These are phyloP conservation scores for Ceratobasidium sp. DNA, from an alignment of 1,284 basidiomycete genomes.

Conservation along the genomic window DNA sequence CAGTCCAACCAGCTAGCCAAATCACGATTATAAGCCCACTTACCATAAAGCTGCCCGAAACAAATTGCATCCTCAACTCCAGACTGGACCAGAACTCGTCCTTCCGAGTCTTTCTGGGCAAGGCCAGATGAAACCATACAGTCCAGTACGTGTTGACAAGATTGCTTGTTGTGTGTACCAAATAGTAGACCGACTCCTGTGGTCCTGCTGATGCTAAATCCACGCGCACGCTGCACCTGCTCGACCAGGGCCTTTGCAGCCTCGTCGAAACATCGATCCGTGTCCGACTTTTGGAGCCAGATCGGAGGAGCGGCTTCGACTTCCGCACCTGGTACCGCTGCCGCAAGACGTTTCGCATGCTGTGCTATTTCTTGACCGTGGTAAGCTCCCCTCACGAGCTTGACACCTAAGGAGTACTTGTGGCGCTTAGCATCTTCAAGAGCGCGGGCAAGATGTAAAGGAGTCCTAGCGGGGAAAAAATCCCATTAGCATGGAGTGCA, in stretches of 20 bases:
- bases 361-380: conserved; percentile 75
- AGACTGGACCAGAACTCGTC: conserved; percentile 14
- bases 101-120: conserved; percentile 43
- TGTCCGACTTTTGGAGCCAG: conserved; percentile 74
- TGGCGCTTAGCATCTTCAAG: conserved; percentile 74
- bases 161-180: conserved; percentile 29
- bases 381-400: conserved; percentile 96
- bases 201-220: conserved; percentile 53
- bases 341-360: conserved; percentile 8
- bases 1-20: neutral
- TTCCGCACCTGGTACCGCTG: neutral
- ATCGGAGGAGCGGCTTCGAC: conserved; percentile 64
- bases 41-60: conserved; percentile 87
- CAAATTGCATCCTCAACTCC: conserved; percentile 50
- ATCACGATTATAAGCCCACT: conserved; percentile 49
- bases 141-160: conserved; percentile 35
- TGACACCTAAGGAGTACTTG: conserved; percentile 87
- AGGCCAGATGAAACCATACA: conserved; percentile 35
- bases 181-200: conserved; percentile 29
- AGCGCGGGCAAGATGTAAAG: conserved; percentile 71
- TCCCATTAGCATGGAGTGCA: no score
- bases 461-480: conserved; percentile 65
- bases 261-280: conserved; percentile 82
- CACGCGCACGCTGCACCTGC: conserved; percentile 62
- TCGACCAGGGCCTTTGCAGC: conserved; percentile 72